Evolutionary conservation across 1,284 basidiomycete species (phyloP), one percentile per base, ranked within the genome.

Genomic region (Ceratobasidium sp.): DNA sequence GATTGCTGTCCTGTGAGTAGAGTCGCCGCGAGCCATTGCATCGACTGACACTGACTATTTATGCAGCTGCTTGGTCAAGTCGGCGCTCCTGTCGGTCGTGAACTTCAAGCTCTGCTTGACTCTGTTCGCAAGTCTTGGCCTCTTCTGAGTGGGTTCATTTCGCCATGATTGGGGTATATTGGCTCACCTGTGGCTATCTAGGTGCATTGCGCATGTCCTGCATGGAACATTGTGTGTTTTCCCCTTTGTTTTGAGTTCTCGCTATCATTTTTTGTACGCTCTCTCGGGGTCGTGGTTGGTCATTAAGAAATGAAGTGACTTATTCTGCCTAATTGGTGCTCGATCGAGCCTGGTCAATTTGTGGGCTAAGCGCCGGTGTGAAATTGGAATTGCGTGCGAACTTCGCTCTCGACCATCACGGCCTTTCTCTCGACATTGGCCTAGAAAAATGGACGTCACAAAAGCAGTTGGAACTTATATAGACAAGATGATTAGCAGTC

Each of bases 391-490:
- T 29, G 37, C 34, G 31, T 59, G 22, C 37, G 34, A 37, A 37
- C n/a, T 31, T 58, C 34, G 13, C 58, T 41, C 56, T 59, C 58
- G 19, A 59, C 58, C 37, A 41, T 41, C 58, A 59, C 37, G 5
- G 7, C 11, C 3, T 59, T 24, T 41, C n/a, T 22, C 19, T 59
- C 37, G 29, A 6, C 11, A 24, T 19, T 37, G 9, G 19, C 13
- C 3, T 24, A 41, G 34, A 59, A 78, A 66, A 49, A 98, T 99
- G 97, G 96, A 99, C 83, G 91, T 97, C 77, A 88, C 95, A 78
- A 97, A 97, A 82, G 97, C 98, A 1, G 90, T 98, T 53, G 94
- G 96, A 83, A 94, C 91, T 19, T 99, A 99, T 85, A 89, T 98
- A 80, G 88, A 89, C 78, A 97, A 94, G 85, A 88, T 98, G 86